Base-by-base conservation (phyloP, 768 basidiomycete genomes). In the Pleurotus ostreatus region DNA sequence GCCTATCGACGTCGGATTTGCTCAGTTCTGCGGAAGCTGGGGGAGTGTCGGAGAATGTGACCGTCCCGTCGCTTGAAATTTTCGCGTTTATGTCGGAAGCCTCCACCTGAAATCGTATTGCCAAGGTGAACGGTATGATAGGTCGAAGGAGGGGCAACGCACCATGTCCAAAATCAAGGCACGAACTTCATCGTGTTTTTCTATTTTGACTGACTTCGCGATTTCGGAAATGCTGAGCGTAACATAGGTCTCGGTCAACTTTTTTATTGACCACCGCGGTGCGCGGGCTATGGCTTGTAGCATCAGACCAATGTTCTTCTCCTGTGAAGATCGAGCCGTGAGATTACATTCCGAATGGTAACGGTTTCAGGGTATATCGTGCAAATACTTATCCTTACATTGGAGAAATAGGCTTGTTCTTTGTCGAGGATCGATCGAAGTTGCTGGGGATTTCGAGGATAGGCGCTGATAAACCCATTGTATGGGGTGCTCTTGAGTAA, bases 171-270 rank as follows among this genome's bases (percentile, higher is more conserved):
- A 65, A 16, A 94, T 70, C 47, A 91, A 64, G 2, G 71, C 71
- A 25, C 83, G 75, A 9, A 85, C 83, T 45, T 83, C 80, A 12
- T 78, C 81, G 48, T 79, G 77, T 20, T 63, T 76, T 3, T 79
- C 73, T 44, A 84, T 78, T 53, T 76, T 74, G 62, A 81, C 73
- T 9, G 75, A 73, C 13, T 74, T 76, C 2, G 80, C 86, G 49
- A 95, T 91, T 60, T 94, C 89, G 0, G 77, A 69, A 6, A 94
- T 70, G 37, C 85, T 80, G 13, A 93, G 81, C 0, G 89, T 91
- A 40, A 92, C 77, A 63, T 93, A 96, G 2, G 93, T 93, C 49
- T 81, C 81, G 0, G 88, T 94, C 56, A 94, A 81, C 66, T 84
- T 88, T 69, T 83, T 85, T 61, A 94, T 81, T 47, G 82, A 74